Base-by-base conservation (phyloP, 441 rosid genomes). In the Croton setiger region DNA sequence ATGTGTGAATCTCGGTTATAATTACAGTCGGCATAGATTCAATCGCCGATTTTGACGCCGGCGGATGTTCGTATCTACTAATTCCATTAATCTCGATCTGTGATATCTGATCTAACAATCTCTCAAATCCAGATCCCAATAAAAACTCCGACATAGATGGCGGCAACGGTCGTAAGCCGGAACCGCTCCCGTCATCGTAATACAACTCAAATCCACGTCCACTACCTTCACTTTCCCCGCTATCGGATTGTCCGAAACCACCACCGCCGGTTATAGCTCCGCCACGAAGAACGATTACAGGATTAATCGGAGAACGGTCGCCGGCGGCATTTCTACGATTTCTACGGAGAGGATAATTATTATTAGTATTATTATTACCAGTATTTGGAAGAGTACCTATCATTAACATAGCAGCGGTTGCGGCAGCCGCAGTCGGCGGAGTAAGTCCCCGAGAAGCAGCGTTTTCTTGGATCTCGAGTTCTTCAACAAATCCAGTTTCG, bases 251-350 rank as follows among this genome's bases (percentile, higher is more conserved):
- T 15, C 60, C 66, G 43, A 39, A 39, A 39, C 54, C 44, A 20
- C 31, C 66, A 49, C 52, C 74, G 9, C 67, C 75, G 31, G 31
- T 27, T 15, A 10, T 14, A 3, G 45, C 41, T 27, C 79, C 75
- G 45, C 95, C 90, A n/a, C 95, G 97, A 57, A 90, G 87, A 7
- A 90, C 88, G n/a, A 90, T 87, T 0, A 92, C 96, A 0, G 98
- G 98, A 52, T 92, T 92, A 61, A 87, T 82, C 21, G 87, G 89
- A 1, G 96, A 87, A 5, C 88, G 79, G 51, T 85, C 85, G 1
- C 86, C 85, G 33, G 79, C 75, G 18, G 79, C 75, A 17, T 70
- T 79, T 55, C 86, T 75, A 0, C 92, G 85, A 8, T 76, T 70
- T 20, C 91, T 64, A 47, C 82, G 78, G 20, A 44, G 52, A 48